phyloP scores from a whole-genome alignment of 2,329 filamentous ascomycete species.

The Scedosporium boydii region DNA sequence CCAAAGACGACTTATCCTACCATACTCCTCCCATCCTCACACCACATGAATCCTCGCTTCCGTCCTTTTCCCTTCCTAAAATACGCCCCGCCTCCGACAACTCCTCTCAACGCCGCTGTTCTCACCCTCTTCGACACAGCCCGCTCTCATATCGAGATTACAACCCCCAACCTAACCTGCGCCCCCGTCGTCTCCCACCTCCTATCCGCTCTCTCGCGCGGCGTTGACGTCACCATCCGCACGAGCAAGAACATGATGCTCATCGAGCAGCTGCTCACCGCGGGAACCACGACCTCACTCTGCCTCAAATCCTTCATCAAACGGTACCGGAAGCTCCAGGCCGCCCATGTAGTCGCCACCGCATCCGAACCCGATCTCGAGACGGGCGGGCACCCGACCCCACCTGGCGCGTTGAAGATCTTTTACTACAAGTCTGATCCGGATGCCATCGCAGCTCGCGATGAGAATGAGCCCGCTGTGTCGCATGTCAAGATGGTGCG shows the following conservation, averaged over 20 bases:
- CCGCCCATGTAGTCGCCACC: slow-evolving; percentile 1
- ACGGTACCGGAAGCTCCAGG: slow-evolving; percentile 31
- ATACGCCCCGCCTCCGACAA: slow-evolving; percentile 42
- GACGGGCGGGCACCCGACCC: slow-evolving; percentile 21
- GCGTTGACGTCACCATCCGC: slow-evolving; percentile 58
- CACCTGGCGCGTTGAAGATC: slow-evolving; percentile 43
- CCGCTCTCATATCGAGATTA: slow-evolving; percentile 50
- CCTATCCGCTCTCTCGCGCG: slow-evolving; percentile 49
- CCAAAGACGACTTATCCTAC: slow-evolving; percentile 31
- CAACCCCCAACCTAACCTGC: slow-evolving; percentile 72
- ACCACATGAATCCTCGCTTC: slow-evolving; percentile 60
- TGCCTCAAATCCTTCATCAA: slow-evolving; percentile 52
- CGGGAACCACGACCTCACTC: slow-evolving; percentile 61
- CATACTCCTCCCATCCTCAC: slow-evolving; percentile 63
- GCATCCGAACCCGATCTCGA: slow-evolving; percentile 29
- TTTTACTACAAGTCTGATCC: slow-evolving; percentile 44
- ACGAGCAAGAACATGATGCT: slow-evolving; percentile 65
- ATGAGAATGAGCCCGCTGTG: slow-evolving; percentile 52
- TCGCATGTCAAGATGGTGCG: slow-evolving; percentile 71
- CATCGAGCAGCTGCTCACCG: slow-evolving; percentile 71
- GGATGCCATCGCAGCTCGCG: slow-evolving; percentile 12
- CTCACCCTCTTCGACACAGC: slow-evolving; percentile 52
- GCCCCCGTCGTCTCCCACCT: slow-evolving; percentile 53
- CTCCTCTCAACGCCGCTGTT: slow-evolving; percentile 58
- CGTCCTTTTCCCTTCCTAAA: slow-evolving; percentile 46